Conservation (phyloP, 768 basidiomycete genomes). For the Epithele typhae region DNA sequence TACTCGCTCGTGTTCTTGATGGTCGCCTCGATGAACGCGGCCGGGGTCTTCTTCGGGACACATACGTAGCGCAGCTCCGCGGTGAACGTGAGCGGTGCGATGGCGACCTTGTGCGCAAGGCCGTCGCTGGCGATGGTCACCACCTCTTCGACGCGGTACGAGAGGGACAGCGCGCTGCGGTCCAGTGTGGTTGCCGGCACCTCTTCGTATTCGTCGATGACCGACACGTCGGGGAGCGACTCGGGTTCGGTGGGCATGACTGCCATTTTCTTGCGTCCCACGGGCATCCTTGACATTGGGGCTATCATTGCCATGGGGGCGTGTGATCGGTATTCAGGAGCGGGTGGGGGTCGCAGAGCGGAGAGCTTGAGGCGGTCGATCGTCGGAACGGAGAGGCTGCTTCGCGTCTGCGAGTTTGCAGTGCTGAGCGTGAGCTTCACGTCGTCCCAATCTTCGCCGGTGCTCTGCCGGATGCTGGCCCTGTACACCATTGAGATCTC, state of each 20-base stretch:
- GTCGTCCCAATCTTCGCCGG: slow-evolving; percentile 59
- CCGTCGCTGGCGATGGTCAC: slow-evolving; percentile 55
- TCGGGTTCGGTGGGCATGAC: background rate
- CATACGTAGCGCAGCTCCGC: slow-evolving; percentile 42
- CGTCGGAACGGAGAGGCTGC: slow-evolving; percentile 17
- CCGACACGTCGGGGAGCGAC: background rate
- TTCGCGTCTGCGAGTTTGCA: slow-evolving; percentile 33
- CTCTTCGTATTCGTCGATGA: background rate
- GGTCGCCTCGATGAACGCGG: slow-evolving; percentile 41
- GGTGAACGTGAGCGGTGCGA: slow-evolving; percentile 45
- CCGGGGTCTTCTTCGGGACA: slow-evolving; percentile 44
- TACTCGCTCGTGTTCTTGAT: slow-evolving; percentile 59
- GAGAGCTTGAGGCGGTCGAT: background rate
- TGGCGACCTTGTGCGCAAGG: slow-evolving; percentile 48
- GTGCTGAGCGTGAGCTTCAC: slow-evolving; percentile 51
- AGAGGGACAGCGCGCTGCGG: slow-evolving; percentile 50
- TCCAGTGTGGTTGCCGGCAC: background rate
- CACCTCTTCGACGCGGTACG: slow-evolving; percentile 45
- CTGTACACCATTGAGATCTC: slow-evolving; percentile 50
- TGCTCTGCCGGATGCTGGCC: slow-evolving; percentile 47
- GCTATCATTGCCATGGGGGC: background rate
- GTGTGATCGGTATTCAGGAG: slow-evolving; percentile 31
- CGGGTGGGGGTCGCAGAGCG: background rate
- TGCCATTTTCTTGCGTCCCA: background rate
- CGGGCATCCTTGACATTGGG: background rate